Base-by-base conservation (phyloP, 169 alveolate genomes). In the Eimeria praecox region DNA sequence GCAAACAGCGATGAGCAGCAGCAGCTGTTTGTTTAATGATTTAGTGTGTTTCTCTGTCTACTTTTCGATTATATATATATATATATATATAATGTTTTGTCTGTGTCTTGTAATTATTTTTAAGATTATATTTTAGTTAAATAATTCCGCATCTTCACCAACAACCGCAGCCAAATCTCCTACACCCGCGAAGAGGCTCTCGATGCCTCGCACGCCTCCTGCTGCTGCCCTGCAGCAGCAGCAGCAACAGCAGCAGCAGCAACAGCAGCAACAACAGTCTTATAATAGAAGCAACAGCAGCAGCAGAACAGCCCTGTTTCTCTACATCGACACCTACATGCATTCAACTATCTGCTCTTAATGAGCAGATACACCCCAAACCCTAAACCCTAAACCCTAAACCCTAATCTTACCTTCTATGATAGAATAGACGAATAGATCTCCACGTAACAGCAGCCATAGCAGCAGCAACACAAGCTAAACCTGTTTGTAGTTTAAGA, bases 151-250 rank as follows among this genome's bases (percentile, higher is more conserved):
- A 16, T 42, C 89, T 6, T 16, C 89, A 3, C 64, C 27, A 16
- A 78, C 89, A 44, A 90, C 8, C 6, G 95, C 95, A 9, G 71
- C 95, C 42, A 90, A 69, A n/a, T 90, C 95, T 8, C 95, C 95
- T 30, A 90, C 56, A 30, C 83, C 56, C 52, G 52, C 30, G 38
- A 69, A 90, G 38, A 59, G 10, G 44, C 89, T 56, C 92, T 90
- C 95, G 16, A 90, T 59, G 71, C 77, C 75, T 24, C 54, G 4
- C 27, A 90, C 92, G 42, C 95, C 95, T 30, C 95, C 82, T 14
- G 27, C 90, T 9, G 88, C 75, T 9, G 95, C 82, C 24, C 95
- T 90, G 88, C 95, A 89, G 66, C 82, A 71, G 44, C 27, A 42
- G 22, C 5, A 62, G 69, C 12, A 10, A 33, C 3, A 14, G n/a